Conservation (phyloP, 495 filamentous ascomycete species). For the Xylaria longipes region DNA sequence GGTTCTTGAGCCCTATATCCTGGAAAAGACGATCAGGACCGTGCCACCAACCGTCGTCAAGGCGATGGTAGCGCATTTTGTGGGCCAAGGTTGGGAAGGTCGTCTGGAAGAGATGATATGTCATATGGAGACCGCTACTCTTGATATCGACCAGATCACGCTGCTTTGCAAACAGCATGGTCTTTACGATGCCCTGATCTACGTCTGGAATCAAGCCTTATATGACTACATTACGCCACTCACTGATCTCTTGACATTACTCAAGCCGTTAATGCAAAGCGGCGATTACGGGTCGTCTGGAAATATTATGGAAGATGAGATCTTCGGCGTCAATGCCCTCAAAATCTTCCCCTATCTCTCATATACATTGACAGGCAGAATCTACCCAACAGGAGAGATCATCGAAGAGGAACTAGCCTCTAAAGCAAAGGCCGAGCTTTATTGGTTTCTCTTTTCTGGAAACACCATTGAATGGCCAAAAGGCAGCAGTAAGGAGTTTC, state of each 20-base stretch:
- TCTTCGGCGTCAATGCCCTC: constrained; percentile 69
- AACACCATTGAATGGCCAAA: constrained; percentile 71
- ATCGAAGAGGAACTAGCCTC: constrained; percentile 71
- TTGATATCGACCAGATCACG: constrained; percentile 94
- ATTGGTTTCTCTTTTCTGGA: constrained; percentile 91
- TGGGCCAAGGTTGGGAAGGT: constrained; percentile 70
- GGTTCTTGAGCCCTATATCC: constrained; percentile 82
- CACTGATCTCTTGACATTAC: constrained; percentile 78
- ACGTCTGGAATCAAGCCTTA: constrained; percentile 94
- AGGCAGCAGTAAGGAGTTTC: constrained; percentile 57
- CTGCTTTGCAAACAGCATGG: constrained; percentile 87
- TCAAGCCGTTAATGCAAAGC: constrained; percentile 64
- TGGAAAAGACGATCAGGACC: constrained; percentile 74
- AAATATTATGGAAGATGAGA: constrained; percentile 54
- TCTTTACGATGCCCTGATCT: constrained; percentile 94
- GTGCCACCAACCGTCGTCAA: constrained; percentile 88
- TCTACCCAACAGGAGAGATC: constrained; percentile 84
- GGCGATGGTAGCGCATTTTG: constrained; percentile 80
- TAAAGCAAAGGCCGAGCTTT: constrained; percentile 83
- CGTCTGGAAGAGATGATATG: constrained; percentile 95
- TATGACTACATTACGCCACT: constrained; percentile 89
- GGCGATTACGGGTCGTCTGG: constrained; percentile 52
- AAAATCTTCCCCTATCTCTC: constrained; percentile 97
- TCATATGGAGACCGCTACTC: constrained; percentile 83
- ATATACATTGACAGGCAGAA: constrained; percentile 85